A percentile compares a stretch with the other conserved stretches of the same genome.
Conservation (phyloP, 495 filamentous ascomycete species). For the Penicillium subrubescens region DNA sequence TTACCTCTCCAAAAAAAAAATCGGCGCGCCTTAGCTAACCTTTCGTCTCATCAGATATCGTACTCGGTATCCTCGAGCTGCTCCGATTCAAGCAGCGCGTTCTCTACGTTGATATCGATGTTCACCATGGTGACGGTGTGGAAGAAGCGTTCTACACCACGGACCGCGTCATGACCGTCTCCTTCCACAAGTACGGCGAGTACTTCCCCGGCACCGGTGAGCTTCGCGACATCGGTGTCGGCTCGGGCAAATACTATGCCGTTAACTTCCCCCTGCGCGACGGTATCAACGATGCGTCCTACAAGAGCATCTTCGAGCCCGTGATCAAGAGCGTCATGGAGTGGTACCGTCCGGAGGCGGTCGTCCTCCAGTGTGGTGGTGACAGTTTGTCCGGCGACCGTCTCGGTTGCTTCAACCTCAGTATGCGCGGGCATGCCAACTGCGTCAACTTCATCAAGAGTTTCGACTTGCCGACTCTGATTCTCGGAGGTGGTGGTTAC, state of each 20-base stretch:
- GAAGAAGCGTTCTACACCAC: constrained; percentile 98
- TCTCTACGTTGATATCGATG: constrained; percentile 97
- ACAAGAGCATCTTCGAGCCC: constrained; percentile 95
- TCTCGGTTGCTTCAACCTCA: constrained; percentile 96
- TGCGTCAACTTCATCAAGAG: constrained; percentile 94
- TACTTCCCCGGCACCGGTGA: constrained; percentile 98
- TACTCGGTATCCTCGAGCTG: constrained; percentile 94
- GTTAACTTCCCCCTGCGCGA: constrained; percentile 97
- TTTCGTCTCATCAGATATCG: constrained; percentile 72
- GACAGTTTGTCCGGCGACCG: constrained; percentile 94
- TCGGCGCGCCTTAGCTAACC: constrained; percentile 3
- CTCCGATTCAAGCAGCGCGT: constrained; percentile 91
- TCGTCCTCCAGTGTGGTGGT: constrained; percentile 95
- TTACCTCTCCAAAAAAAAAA: neutral
- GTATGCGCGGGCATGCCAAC: constrained; percentile 96
- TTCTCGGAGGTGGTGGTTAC: constrained; percentile 94
- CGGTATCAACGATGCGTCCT: constrained; percentile 89
- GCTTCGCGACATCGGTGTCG: constrained; percentile 92
- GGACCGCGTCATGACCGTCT: constrained; percentile 96
- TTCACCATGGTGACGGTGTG: constrained; percentile 97
- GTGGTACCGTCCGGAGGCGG: constrained; percentile 89
- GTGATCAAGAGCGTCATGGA: constrained; percentile 94
- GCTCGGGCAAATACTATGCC: constrained; percentile 88
- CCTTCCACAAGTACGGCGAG: constrained; percentile 98
- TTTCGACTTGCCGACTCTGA: constrained; percentile 87